Base-by-base conservation (phyloP, 768 basidiomycete genomes). In the Suillus fuscotomentosus region DNA sequence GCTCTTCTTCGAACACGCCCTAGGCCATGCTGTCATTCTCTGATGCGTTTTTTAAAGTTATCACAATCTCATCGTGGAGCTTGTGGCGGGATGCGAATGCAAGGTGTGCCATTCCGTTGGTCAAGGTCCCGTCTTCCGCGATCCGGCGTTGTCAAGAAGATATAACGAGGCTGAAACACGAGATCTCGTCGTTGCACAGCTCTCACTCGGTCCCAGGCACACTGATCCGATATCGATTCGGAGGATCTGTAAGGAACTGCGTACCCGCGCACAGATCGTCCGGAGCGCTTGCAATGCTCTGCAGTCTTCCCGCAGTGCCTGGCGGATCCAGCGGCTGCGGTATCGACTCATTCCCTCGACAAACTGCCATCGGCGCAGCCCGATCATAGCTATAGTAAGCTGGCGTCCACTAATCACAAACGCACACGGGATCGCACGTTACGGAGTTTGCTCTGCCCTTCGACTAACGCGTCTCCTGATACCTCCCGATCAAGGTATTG, bases 61-160 rank as follows among this genome's bases (percentile, higher is more conserved):
- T 59, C 56, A 59, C 56, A 59, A 59, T 59, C 56, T 59, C 22
- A 59, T 59, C 57, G 10, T 59, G 57, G 57, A 59, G 57, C 57
- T 31, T 17, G 41, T 41, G 24, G 39, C 24, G 41, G 39, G 17
- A 17, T 5, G 17, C 27, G 27, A 27, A 27, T 27, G 27, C 27
- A 20, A 27, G 41, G 27, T 17, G 27, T 31, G 51, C 15, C 27
- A 53, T 53, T 31, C 27, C 17, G 31, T 41, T n/a, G 14, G 38
- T 41, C 56, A 57, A 24, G 38, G 22, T 5, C 5, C n/a, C 39
- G 14, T 57, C 31, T 42, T 27, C 57, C 57, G 24, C 57, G 57
- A 41, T 10, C 39, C 57, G 56, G 39, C 24, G 41, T 59, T 31
- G 39, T 42, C 39, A 27, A 42, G 39, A 42, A 42, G 57, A 42